Evolutionary conservation across 2,329 filamentous ascomycete genomes (phyloP), one percentile per base, ranked within the genome.

Genomic region (Dactylonectria macrodidyma): DNA sequence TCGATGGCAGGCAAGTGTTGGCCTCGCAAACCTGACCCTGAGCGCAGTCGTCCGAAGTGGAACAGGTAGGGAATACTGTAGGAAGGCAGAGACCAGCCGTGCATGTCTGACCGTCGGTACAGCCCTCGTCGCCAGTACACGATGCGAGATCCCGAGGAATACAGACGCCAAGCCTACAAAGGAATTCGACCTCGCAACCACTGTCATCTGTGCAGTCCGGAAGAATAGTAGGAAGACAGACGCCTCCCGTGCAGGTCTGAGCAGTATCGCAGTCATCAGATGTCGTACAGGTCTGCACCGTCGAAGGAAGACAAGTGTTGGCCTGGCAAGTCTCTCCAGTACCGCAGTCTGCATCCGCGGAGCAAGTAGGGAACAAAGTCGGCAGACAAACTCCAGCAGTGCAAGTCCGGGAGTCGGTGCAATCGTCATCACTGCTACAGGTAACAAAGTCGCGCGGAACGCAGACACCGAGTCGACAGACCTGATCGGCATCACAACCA

Each of bases 141-240:
- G 44, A 12, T 5, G 22, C 38, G 2, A 60, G 19, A 10, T 51
- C 34, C 3, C 51, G 30, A n/a, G 64, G 64, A 16, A 66, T 36
- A 47, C 64, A 66, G 11, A 61, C 57, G 1, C 52, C 57, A 30
- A 66, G 58, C 7, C 63, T 33, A 14, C 63, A 66, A 24, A 66
- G 54, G 1, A 34, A 5, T 9, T 19, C 24, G 26, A 24, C 19
- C 3, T 36, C 26, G 9, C 61, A 64, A 3, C 30, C 47, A 12
- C 34, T 34, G 22, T 64, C 61, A 2, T 46, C 51, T 1, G 54
- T 58, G 19, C 61, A 64, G 2, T 33, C n/a, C 14, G 61, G 54
- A 4, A 63, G 41, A 5, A 58, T 7, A 11, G 48, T 34, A 14
- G 61, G 61, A 12, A 63, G 46, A 30, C 61, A 63, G 4, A 63